phyloP scores from a whole-genome alignment of 352 stramenopile genomes.

The Paralagenidium karlingii region DNA sequence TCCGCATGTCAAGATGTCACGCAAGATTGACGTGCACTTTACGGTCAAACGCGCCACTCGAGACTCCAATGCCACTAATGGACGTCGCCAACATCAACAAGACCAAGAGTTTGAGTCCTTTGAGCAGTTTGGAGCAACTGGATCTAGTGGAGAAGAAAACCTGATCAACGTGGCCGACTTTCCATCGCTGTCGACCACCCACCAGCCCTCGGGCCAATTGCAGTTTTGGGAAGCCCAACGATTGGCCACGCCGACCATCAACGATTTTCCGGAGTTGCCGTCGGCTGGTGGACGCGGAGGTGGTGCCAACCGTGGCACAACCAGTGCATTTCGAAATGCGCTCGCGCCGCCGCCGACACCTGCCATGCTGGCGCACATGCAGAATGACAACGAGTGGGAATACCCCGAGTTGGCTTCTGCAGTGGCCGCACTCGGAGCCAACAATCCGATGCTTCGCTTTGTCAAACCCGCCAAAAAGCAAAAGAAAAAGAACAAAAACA shows the following conservation, averaged over 20 bases:
- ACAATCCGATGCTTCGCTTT: slow-evolving; percentile 71
- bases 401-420: slow-evolving; percentile 57
- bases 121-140: slow-evolving; percentile 22
- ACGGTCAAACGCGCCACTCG: slow-evolving; percentile 45
- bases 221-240: slow-evolving; percentile 54
- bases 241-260: slow-evolving; percentile 22
- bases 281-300: slow-evolving; percentile 8
- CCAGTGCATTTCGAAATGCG: slow-evolving; percentile 41
- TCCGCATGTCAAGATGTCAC: slow-evolving; percentile 71
- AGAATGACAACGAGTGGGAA: slow-evolving; percentile 41
- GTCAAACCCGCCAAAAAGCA: slow-evolving; percentile 65
- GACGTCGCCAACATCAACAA: slow-evolving; percentile 1
- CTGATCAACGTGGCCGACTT: slow-evolving; percentile 82
- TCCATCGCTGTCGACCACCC: slow-evolving; percentile 41
- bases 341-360: slow-evolving; percentile 48
- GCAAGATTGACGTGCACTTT: slow-evolving; percentile 82
- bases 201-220: slow-evolving; percentile 12
- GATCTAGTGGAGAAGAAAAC: slow-evolving; percentile 9
- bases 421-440: slow-evolving; percentile 51
- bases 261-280: slow-evolving; percentile 59
- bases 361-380: slow-evolving; percentile 64
- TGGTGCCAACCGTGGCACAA: slow-evolving; percentile 4
- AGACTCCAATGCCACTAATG: slow-evolving; percentile 11
- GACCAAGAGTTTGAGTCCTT: slow-evolving; percentile 34
- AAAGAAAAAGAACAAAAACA: slow-evolving; percentile 36